Percentiles rank a stretch among this genome's conserved stretches.
phyloP scores from a whole-genome alignment of 805 yeast genomes.

The Kluyveromyces starmeri region DNA sequence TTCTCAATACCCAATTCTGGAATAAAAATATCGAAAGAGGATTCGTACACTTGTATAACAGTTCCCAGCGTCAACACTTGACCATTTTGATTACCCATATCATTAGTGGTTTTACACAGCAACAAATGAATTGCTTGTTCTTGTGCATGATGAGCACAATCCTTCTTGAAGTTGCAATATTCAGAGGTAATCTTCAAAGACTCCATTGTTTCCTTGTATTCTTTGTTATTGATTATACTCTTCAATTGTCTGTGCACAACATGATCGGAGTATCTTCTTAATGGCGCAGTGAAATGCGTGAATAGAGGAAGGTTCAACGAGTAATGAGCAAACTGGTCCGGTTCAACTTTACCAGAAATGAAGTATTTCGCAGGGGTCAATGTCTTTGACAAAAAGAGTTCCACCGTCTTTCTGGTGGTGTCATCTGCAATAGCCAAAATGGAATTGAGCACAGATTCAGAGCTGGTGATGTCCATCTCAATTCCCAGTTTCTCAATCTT shows the following conservation, averaged over 20 bases:
- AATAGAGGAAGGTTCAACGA: constrained; percentile 75
- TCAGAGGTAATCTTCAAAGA: constrained; percentile 76
- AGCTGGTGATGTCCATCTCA: constrained; percentile 61
- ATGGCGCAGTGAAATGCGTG: constrained; percentile 90
- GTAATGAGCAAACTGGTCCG: constrained; percentile 71
- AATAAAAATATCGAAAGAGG: constrained; percentile 85
- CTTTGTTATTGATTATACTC: constrained; percentile 40
- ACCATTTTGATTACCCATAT: constrained; percentile 62
- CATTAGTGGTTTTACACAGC: constrained; percentile 75
- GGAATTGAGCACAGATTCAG: constrained; percentile 65
- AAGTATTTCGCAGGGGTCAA: constrained; percentile 81
- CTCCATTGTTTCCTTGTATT: constrained; percentile 49
- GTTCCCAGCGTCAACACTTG: constrained; percentile 79
- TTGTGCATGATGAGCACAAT: constrained; percentile 87
- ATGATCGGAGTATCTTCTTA: constrained; percentile 85
- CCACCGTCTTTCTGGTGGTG: constrained; percentile 60
- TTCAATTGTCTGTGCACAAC: constrained; percentile 90
- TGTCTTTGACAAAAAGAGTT: constrained; percentile 70
- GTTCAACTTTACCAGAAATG: constrained; percentile 79
- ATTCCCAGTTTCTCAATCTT: constrained; percentile 60
- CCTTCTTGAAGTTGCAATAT: constrained; percentile 91
- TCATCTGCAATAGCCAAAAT: constrained; percentile 55
- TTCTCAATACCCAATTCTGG: constrained; percentile 94
- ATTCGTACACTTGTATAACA: constrained; percentile 87
- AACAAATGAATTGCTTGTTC: constrained; percentile 88